Base-by-base conservation (phyloP, 352 stramenopile genomes). In the Peronospora tabacina region DNA sequence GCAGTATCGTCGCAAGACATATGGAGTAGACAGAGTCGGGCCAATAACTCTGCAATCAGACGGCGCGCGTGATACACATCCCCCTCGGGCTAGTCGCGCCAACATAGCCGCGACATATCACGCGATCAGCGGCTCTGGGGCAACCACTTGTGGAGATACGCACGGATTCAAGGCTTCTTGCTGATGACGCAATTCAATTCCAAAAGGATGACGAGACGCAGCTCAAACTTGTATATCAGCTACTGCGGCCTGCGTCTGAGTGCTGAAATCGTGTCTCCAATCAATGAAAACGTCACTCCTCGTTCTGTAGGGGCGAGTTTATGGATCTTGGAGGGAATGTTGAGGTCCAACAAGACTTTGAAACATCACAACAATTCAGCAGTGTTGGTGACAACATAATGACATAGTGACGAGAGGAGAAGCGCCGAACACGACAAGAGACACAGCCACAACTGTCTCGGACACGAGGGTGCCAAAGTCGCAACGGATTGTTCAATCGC, bases 171-270 rank as follows among this genome's bases (percentile, higher is more conserved):
- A 24, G 74, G 72, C 0, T 35, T 80, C 3, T 40, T 66, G 24
- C 58, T 85, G 61, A 64, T 85, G 57, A 58, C 62, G 41, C 26
- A 10, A 59, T 77, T 36, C 50, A n/a, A 82, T 12, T 40, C 55
- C 17, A 48, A 68, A 16, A 61, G 68, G 28, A 49, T 76, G 13
- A 58, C 51, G 76, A 88, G 44, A 68, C 66, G 44, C 62, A 86
- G 47, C 63, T 88, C 28, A 88, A 88, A 52, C 58, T 82, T 51
- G 74, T 65, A 46, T 85, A 88, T 42, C 75, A 88, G 46, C 47
- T 82, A 2, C 35, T 86, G 11, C 60, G 86, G 40, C 70, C 77
- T n/a, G 68, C 72, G 0, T 66, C 76, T 0, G 76, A 4, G 53
- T 83, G 20, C 55, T 85, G 3, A 66, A 82, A 7, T 68, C 71